Conservation (phyloP, 169 alveolate genomes). For the Cryptosporidium felis region DNA sequence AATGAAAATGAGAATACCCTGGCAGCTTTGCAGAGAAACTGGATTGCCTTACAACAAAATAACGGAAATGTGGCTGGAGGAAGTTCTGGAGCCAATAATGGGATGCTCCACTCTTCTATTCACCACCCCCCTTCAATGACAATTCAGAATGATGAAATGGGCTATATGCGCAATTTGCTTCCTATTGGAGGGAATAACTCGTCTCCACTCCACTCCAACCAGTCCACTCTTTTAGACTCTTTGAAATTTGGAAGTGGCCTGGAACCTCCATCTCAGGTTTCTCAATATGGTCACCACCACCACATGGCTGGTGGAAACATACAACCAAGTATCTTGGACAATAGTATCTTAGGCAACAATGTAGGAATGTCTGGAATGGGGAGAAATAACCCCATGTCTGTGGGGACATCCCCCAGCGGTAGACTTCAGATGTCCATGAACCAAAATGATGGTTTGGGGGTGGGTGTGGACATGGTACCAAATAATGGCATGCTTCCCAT, state of each 20-base stretch:
- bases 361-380: slow-evolving; percentile 34
- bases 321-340: slow-evolving; percentile 68
- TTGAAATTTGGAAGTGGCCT: slow-evolving; percentile 58
- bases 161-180: slow-evolving; percentile 51
- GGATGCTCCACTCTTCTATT: slow-evolving; percentile 51
- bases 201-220: slow-evolving; percentile 61
- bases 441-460: slow-evolving; percentile 34
- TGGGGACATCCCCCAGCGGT: slow-evolving; percentile 33
- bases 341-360: slow-evolving; percentile 15
- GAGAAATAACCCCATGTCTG: slow-evolving; percentile 17
- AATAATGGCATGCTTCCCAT: slow-evolving; percentile 38
- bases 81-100: slow-evolving; percentile 9
- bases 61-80: slow-evolving; percentile 20
- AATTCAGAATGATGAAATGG: slow-evolving; percentile 50
- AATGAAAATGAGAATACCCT: slow-evolving; percentile 57
- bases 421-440: slow-evolving; percentile 63
- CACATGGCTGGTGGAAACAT: slow-evolving; percentile 6
- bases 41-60: slow-evolving; percentile 70
- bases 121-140: slow-evolving; percentile 65
- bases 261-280: slow-evolving; percentile 52
- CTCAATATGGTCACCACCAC: slow-evolving; percentile 59
- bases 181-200: slow-evolving; percentile 68
- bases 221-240: slow-evolving; percentile 57
- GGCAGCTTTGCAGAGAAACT: slow-evolving; percentile 69
- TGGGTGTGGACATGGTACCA: slow-evolving; percentile 59